A percentile compares a stretch with the other conserved stretches of the same genome.
These are phyloP conservation scores for Obelidium mucronatum DNA, from an alignment of 192 early-diverging fungal genomes.

Conservation along the genomic window DNA sequence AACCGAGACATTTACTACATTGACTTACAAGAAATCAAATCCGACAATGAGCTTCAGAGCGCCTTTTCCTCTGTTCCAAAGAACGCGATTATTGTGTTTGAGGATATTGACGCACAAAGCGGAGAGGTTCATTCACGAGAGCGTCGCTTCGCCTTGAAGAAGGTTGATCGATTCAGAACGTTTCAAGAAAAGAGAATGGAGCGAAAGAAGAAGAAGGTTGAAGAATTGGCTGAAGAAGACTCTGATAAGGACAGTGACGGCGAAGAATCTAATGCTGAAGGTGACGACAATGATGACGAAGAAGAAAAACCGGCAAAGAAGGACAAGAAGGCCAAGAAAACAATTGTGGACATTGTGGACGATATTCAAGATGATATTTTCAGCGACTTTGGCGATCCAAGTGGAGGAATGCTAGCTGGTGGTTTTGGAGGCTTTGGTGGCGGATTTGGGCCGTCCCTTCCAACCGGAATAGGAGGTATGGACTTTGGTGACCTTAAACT, in stretches of 20 bases:
- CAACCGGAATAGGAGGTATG: neutral
- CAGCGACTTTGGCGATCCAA: neutral
- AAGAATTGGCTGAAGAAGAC: constrained; percentile 11
- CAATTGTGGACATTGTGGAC: constrained; percentile 15
- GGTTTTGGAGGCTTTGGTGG: neutral
- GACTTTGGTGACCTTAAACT: constrained; percentile 18
- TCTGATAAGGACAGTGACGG: neutral
- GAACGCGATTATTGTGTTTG: constrained; percentile 55
- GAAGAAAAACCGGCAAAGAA: constrained; percentile 17
- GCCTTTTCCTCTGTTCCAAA: constrained; percentile 48
- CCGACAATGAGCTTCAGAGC: constrained; percentile 47
- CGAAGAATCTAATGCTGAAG: constrained; percentile 2
- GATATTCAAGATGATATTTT: constrained; percentile 13
- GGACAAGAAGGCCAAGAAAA: constrained; percentile 17
- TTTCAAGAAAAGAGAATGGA: constrained; percentile 37
- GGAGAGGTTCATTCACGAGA: constrained; percentile 49
- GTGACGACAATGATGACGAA: constrained; percentile 8
- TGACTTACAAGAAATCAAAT: constrained; percentile 42
- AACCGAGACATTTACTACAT: constrained; percentile 54
- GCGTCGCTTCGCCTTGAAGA: constrained; percentile 28
- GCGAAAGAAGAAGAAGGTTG: constrained; percentile 26
- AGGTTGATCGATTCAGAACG: constrained; percentile 16
- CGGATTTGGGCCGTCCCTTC: constrained; percentile 21
- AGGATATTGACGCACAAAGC: constrained; percentile 64
- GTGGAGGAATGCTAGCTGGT: neutral